Evolutionary conservation across 2,329 filamentous ascomycete genomes (phyloP).

Genomic region (Grosmannia serpens): DNA sequence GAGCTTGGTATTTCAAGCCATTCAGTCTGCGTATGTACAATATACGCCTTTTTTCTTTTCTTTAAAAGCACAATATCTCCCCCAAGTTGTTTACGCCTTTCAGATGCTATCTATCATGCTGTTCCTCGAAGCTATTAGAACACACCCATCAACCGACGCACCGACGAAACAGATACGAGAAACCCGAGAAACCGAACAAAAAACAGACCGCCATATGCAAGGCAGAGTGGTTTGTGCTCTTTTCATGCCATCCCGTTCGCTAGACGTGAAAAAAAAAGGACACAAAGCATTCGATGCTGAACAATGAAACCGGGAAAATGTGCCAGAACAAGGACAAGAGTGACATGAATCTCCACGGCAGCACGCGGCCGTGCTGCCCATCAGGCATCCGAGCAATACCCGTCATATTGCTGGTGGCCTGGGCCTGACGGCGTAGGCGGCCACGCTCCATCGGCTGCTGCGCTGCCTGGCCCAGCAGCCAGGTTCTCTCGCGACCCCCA

Average conservation of each 20-base stretch:
- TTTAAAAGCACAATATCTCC: not conserved
- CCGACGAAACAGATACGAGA: not conserved
- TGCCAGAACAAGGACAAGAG: not conserved
- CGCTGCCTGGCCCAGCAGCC: slow-evolving; percentile 22
- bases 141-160: not conserved
- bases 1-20: not conserved
- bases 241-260: not conserved
- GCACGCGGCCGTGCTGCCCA: too few species aligned
- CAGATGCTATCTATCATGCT: not conserved
- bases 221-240: not conserved
- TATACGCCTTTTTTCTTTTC: not conserved
- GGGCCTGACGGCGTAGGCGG: slow-evolving; percentile 20
- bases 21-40: not conserved
- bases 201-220: not conserved
- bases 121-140: not conserved
- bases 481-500: slow-evolving; percentile 44
- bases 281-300: not conserved
- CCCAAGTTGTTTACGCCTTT: not conserved
- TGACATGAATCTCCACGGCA: too few species aligned
- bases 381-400: slow-evolving; percentile 44
- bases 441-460: slow-evolving; percentile 20
- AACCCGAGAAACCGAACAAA: too few species aligned
- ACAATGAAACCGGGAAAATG: not conserved
- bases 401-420: slow-evolving; percentile 38
- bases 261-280: not conserved